These are phyloP conservation scores for Vitis hybrid DNA, from an alignment of 177 flowering plant species.

Conservation along the genomic window DNA sequence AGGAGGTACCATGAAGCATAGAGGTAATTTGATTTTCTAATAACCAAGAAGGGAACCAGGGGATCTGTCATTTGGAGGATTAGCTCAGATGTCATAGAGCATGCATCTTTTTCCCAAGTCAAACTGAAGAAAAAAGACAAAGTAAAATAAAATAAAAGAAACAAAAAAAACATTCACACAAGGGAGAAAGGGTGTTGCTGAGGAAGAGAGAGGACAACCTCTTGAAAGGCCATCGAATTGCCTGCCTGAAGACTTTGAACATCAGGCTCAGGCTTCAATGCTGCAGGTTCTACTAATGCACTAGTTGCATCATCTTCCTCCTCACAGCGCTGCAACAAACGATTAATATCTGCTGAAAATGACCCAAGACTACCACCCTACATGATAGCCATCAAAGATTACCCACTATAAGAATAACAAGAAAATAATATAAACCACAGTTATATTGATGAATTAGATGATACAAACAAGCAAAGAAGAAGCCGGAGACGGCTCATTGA, in stretches of 20 bases:
- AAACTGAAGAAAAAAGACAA: neutral
- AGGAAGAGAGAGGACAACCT: slow-evolving; percentile 31
- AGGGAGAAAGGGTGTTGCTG: neutral
- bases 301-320: slow-evolving; percentile 94
- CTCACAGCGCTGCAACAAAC: slow-evolving; percentile 62
- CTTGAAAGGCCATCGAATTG: slow-evolving; percentile 25
- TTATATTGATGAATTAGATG: neutral
- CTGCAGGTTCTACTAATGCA: slow-evolving; percentile 34
- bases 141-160: neutral
- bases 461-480: slow-evolving; percentile 49
- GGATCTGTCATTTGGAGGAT: no score
- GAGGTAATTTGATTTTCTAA: no score
- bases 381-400: slow-evolving; percentile 6
- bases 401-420: neutral
- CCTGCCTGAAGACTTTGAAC: slow-evolving; percentile 28
- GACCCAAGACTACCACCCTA: slow-evolving; percentile 70
- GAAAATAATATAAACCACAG: neutral
- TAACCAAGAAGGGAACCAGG: no score
- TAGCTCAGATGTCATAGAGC: no score
- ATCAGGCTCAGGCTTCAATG: slow-evolving; percentile 50
- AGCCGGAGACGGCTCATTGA: slow-evolving; percentile 75
- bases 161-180: neutral
- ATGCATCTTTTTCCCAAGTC: no score
- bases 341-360: slow-evolving; percentile 47
- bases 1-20: no score